Evolutionary conservation across 163 green algal genomes (phyloP), one percentile per base, ranked within the genome.

Genomic region (Prototheca cutis): DNA sequence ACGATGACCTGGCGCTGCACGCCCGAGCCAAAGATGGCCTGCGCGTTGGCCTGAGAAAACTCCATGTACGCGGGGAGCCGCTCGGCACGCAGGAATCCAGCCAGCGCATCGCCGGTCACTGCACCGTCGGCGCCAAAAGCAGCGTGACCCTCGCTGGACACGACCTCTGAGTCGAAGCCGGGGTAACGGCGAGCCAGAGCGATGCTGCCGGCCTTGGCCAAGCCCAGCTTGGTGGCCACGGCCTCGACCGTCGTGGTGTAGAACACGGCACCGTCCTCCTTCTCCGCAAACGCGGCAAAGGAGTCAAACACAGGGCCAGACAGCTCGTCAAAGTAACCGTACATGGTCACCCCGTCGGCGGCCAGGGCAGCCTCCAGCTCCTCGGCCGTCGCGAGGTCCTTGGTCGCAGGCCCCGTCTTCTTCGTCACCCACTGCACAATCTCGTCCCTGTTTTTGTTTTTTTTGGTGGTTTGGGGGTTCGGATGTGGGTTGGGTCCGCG

Each of bases 351-450:
- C 5, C 58, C 25, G 17, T 61, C 55, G 27, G 66, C 58, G 42
- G 40, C 66, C 29, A 65, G 45, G 18, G 48, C 25, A 49, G 62
- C 53, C 55, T 73, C 58, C 21, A 77, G 60, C 10, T 40, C 64
- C 30, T 48, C 70, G 1, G 33, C 31, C 0, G 31, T 25, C 4
- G 45, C 48, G 5, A 77, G 18, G 24, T 62, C 63, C 0, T 23
- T 30, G 42, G 63, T 71, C 34, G 70, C 32, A 39, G 87, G 87
- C 30, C 87, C 87, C 27, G 84, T 87, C 79, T 90, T 92, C 79
- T 93, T 94, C 73, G 88, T 88, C 1, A 95, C 48, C 87, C 87
- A 95, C 29, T 31, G 48, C 2, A 88, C 68, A 31, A 95, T 95
- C 60, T 73, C 76, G 5, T 84, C 77, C 42, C 82, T 93, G 77